Percentiles rank a stretch among this genome's conserved stretches.
These are phyloP conservation scores for Heterobasidion irregulare DNA, from an alignment of 1,284 basidiomycete genomes.

Conservation along the genomic window DNA sequence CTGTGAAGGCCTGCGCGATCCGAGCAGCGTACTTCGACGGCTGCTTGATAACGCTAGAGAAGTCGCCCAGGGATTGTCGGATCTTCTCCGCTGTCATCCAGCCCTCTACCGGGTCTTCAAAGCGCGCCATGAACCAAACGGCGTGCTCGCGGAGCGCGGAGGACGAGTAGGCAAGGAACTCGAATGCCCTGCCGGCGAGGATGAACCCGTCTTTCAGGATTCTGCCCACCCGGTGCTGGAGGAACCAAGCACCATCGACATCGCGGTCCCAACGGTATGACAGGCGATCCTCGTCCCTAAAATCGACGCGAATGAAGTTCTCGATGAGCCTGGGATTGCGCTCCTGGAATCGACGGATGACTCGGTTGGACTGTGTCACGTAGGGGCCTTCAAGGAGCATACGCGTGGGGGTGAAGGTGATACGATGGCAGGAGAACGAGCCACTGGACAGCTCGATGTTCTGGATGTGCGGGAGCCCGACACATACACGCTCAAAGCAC, in stretches of 20 bases:
- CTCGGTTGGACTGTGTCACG: slow-evolving; percentile 50
- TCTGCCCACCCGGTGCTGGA: slow-evolving; percentile 48
- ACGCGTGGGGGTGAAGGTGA: slow-evolving; percentile 63
- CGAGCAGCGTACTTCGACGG: slow-evolving; percentile 75
- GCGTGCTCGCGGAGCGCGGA: slow-evolving; percentile 61
- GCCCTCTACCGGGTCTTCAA: slow-evolving; percentile 27
- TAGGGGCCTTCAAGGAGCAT: slow-evolving; percentile 62
- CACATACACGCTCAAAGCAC: slow-evolving; percentile 36
- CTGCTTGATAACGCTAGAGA: slow-evolving; percentile 40
- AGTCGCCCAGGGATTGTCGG: slow-evolving; percentile 52
- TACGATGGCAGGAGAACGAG: slow-evolving; percentile 44
- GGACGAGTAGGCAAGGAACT: slow-evolving; percentile 67
- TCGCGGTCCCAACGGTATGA: slow-evolving; percentile 43
- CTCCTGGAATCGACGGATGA: slow-evolving; percentile 47
- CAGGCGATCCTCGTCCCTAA: slow-evolving; percentile 60
- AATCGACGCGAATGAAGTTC: slow-evolving; percentile 69
- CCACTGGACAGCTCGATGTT: slow-evolving; percentile 15
- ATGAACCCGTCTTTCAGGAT: slow-evolving; percentile 52
- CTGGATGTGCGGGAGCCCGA: background rate
- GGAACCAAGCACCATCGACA: slow-evolving; percentile 35
- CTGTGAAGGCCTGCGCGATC: slow-evolving; percentile 72
- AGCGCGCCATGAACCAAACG: slow-evolving; percentile 66
- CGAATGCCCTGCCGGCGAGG: slow-evolving; percentile 56
- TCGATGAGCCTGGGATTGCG: slow-evolving; percentile 27
- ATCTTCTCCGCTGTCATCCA: slow-evolving; percentile 46